Evolutionary conservation across 2,329 filamentous ascomycete genomes (phyloP).

Genomic region (Ascochyta pisi): DNA sequence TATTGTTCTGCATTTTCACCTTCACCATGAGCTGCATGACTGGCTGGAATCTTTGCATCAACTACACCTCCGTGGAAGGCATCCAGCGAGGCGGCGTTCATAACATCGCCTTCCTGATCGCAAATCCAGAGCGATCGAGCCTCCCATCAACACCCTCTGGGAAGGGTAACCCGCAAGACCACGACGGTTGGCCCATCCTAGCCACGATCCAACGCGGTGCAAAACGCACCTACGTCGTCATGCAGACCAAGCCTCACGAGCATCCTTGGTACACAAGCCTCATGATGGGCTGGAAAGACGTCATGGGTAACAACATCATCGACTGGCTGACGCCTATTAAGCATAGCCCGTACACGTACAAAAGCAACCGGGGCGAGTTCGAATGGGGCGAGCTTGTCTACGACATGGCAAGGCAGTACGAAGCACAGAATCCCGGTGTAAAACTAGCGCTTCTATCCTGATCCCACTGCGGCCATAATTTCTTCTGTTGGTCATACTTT

Average conservation of each 20-base stretch:
- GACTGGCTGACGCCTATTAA: slow-evolving; percentile 85
- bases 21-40: slow-evolving; percentile 78
- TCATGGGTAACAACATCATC: slow-evolving; percentile 75
- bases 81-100: slow-evolving; percentile 67
- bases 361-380: slow-evolving; percentile 71
- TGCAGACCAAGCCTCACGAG: slow-evolving; percentile 74
- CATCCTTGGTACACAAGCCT: slow-evolving; percentile 85
- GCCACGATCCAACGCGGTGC: slow-evolving; percentile 24
- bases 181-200: slow-evolving; percentile 33
- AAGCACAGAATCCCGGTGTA: slow-evolving; percentile 31
- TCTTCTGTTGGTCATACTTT: not conserved
- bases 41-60: slow-evolving; percentile 71
- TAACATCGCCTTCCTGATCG: slow-evolving; percentile 72
- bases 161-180: slow-evolving; percentile 12
- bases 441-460: slow-evolving; percentile 28
- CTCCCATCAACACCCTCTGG: slow-evolving; percentile 23
- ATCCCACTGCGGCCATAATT: not conserved
- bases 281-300: slow-evolving; percentile 73
- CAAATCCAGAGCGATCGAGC: slow-evolving; percentile 21
- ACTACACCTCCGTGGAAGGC: slow-evolving; percentile 85
- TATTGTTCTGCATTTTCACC: slow-evolving; percentile 82
- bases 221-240: slow-evolving; percentile 76
- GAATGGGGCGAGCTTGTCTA: slow-evolving; percentile 67
- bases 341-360: slow-evolving; percentile 77
- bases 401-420: slow-evolving; percentile 38